Evolutionary conservation across 257 asterid genomes (phyloP), one percentile per base, ranked within the genome.

Genomic region (Salvia miltiorrhiza): DNA sequence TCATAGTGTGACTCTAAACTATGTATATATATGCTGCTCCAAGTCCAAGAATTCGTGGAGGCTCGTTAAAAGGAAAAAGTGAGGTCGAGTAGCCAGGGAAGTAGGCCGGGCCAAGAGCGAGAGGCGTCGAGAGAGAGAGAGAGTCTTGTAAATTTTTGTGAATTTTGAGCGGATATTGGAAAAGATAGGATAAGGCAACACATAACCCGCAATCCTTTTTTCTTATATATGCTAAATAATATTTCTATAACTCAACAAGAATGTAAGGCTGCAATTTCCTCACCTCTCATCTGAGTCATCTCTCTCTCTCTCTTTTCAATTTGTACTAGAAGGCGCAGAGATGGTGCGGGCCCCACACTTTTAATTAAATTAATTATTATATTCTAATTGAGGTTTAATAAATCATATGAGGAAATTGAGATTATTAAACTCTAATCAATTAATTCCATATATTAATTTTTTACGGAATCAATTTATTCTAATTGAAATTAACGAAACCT

Each of bases 121-220:
- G n/a, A n/a, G n/a, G n/a, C n/a, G n/a, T n/a, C n/a, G n/a, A n/a
- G n/a, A n/a, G n/a, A n/a, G n/a, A n/a, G n/a, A n/a, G n/a, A n/a
- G n/a, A n/a, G n/a, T n/a, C n/a, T n/a, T n/a, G n/a, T n/a, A n/a
- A n/a, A n/a, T n/a, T 17, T 32, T 70, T 45, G 78, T 73, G 74
- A 60, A 66, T 45, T 65, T 48, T 66, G 72, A 69, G 73, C 80
- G 72, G 81, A 77, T 69, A 69, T 71, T 53, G 80, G 60, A 69
- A 67, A 62, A 39, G 90, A 79, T 81, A 81, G 86, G 96, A 86
- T 88, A 86, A 85, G 95, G 87, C 78, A 80, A 82, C 68, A 76
- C 72, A 53, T 62, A 69, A 73, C 73, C 74, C 85, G 60, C 77
- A 74, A 21, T 19, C 57, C 75, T 10, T 30, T 65, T 47, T 52